Base-by-base conservation (phyloP, 1,284 basidiomycete genomes). In the Uromyces viciae-fabae region DNA sequence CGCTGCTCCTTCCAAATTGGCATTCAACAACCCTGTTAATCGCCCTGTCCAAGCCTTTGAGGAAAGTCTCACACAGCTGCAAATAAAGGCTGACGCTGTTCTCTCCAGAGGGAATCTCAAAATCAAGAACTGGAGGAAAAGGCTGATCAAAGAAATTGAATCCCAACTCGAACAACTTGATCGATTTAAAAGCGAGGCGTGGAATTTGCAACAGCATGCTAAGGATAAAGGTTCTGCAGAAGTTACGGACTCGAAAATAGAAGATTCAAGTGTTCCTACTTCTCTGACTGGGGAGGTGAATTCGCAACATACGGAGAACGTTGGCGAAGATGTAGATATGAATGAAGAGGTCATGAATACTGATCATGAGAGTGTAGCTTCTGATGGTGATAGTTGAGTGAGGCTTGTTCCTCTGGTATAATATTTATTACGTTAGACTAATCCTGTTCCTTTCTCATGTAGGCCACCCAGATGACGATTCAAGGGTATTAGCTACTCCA, bases 21-120 rank as follows among this genome's bases (percentile, higher is more conserved):
- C 78, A 9, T 81, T 73, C 58, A 74, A 74, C 58, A 62, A 46
- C 28, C 49, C 78, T 15, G 38, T 66, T 38, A 81, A 81, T 31
- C 54, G 60, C 15, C 36, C 71, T 15, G 22, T 81, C 4, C 78
- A 74, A n/a, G 68, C 68, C 42, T 74, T 62, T 31, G 71, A 81
- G 33, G 78, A 81, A 31, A 42, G 36, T 2, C 56, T 81, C 68
- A 43, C 68, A 3, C 68, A 81, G 28, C 69, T 81, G 15, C 71
- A 73, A 38, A 81, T 74, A 33, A 58, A 81, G 71, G 42, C 71
- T n/a, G 71, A 81, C 42, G 78, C 68, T 4, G 74, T 81, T 42
- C 28, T 81, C 58, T 73, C 69, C 33, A 56, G 78, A 11, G 78
- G 78, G 4, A 69, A 81, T n/a, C 22, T 58, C 8, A 81, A 81